Evolutionary conservation across 352 stramenopile genomes (phyloP), one percentile per base, ranked within the genome.

Genomic region (Phytopythium helicoides): DNA sequence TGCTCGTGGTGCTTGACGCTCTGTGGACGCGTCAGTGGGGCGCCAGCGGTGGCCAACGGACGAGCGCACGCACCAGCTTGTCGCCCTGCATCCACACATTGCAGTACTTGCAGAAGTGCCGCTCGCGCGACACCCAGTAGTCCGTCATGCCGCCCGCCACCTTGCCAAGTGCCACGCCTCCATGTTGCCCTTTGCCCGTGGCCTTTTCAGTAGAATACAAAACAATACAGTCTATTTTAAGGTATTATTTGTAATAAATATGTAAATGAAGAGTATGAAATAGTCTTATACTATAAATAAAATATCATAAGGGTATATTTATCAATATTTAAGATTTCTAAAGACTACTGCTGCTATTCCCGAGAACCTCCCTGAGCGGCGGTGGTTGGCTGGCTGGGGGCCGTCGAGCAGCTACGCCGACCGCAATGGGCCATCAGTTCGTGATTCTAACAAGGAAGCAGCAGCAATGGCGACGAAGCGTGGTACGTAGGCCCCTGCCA

Each of bases 11-110:
- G 80, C 50, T 80, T 84, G 56, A 95, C 72, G 54, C 81, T 89
- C 86, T 95, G 54, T 8, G 3, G 22, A 51, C 21, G 28, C 16
- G 6, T 18, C 2, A 3, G 6, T 10, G 33, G 49, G 18, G n/a
- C 28, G 33, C 40, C 6, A 36, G 19, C 26, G 31, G 8, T 6
- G 28, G 28, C 12, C 26, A 18, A 2, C 8, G 6, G n/a, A 14
- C 16, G 16, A 3, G 14, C 15, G 26, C 9, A 56, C 78, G 44
- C 38, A 91, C 80, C 48, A 73, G 48, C 62, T 85, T 91, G 56
- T 95, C 86, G 23, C 71, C 70, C 37, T 88, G 83, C 67, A 88
- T 88, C 86, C 86, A 95, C 46, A 72, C 76, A 86, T 95, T 94
- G 81, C 86, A 95, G 54, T 79, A 90, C 68, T 88, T 87, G 81